Evolutionary conservation across 2,329 filamentous ascomycete species (phyloP), one percentile per base, ranked within the genome.

Genomic region (Claviceps sp.): DNA sequence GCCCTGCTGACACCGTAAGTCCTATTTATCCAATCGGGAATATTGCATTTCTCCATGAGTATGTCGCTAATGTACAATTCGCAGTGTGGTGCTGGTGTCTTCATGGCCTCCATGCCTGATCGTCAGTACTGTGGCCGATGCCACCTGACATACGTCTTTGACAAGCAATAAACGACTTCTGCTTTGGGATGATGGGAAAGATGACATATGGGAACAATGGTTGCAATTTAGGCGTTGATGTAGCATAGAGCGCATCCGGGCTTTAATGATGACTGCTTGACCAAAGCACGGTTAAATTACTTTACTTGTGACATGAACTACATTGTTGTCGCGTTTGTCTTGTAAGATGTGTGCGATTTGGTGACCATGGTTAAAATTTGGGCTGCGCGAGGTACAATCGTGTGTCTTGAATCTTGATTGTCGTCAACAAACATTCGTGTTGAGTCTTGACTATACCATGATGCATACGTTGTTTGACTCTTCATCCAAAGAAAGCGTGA

Each of bases 31-130:
- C 41, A 13, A 41, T 20, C 40, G 18, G 34, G 2, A 3, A 36
- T 14, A 13, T 14, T 26, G 16, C 11, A 24, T 36, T 14, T 26
- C 13, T 14, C n/a, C 13, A 16, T 16, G 37, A 41, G 40, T 49
- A 54, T 36, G 48, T 34, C 20, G 24, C 42, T 49, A 16, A 54
- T 20, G 3, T 47, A 16, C 40, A 18, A 9, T 30, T 14, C 4
- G 44, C 59, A 95, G 89, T 98, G 93, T 76, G 93, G 93, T 82
- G 93, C 94, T 67, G 93, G 93, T 90, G 85, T 98, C 79, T 98
- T 98, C 87, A 98, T 98, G 93, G 93, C 93, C 72, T 89, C 93
- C 72, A 97, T 97, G 90, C 86, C 95, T 77, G 95, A 98, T 79
- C 89, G 93, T 73, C 94, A 98, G 78, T 95, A 96, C 85, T 95